Evolutionary conservation across 2,329 filamentous ascomycete species (phyloP).

Genomic region (Sporothrix mexicana): DNA sequence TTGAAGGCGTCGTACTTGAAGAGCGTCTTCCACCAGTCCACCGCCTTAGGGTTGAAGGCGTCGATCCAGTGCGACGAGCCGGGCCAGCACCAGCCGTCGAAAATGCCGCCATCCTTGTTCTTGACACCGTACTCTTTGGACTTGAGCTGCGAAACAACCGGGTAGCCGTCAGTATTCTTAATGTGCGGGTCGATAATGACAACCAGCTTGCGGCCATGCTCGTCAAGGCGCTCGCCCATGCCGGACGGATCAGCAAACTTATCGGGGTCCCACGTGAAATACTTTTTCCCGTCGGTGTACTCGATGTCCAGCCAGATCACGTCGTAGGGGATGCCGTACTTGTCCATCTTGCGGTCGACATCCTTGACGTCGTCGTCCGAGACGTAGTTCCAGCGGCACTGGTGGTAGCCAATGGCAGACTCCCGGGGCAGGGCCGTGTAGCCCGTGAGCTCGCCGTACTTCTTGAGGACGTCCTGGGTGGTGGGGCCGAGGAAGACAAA

Average conservation of each 20-base stretch:
- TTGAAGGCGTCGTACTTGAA: slow-evolving; percentile 90
- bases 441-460: slow-evolving; percentile 88
- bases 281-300: slow-evolving; percentile 95
- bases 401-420: slow-evolving; percentile 92
- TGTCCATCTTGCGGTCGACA: slow-evolving; percentile 95
- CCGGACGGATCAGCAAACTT: slow-evolving; percentile 83
- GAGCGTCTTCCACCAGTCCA: slow-evolving; percentile 87
- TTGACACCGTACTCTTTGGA: slow-evolving; percentile 82
- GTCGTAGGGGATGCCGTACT: slow-evolving; percentile 93
- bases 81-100: slow-evolving; percentile 99
- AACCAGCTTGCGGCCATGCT: slow-evolving; percentile 86
- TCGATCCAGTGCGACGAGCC: slow-evolving; percentile 97
- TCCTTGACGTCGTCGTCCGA: slow-evolving; percentile 97
- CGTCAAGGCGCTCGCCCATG: slow-evolving; percentile 88
- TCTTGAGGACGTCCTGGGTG: slow-evolving; percentile 78
- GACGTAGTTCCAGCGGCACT: slow-evolving; percentile 99
- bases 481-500: slow-evolving; percentile 94
- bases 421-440: slow-evolving; percentile 90
- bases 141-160: slow-evolving; percentile 79
- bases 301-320: slow-evolving; percentile 99
- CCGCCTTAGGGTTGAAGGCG: slow-evolving; percentile 89
- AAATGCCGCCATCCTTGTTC: slow-evolving; percentile 87
- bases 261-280: slow-evolving; percentile 95
- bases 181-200: slow-evolving; percentile 97
- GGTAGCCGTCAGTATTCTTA: slow-evolving; percentile 85